Base-by-base conservation (phyloP, 2,329 filamentous ascomycete genomes). In the Davidsoniella virescens region DNA sequence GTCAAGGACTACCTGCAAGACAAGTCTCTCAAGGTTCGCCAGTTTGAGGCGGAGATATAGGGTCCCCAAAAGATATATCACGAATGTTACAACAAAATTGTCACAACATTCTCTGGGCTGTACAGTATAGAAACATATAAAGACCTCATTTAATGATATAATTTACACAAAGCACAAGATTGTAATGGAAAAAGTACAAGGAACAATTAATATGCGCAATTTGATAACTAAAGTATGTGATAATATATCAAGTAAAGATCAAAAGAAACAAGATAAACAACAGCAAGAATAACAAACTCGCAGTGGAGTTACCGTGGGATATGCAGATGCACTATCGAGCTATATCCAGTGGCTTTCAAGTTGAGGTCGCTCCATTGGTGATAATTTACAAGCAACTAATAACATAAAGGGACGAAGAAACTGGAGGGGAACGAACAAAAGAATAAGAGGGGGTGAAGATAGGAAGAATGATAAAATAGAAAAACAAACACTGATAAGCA, bases 1-100 rank as follows among this genome's bases (percentile, higher is more conserved):
- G 92, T 98, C 44, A 98, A 98, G 67, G 82, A 93, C 53, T 76
- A 84, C 60, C 65, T 98, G 53, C 70, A 71, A 20, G 70, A 73
- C 36, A 76, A 80, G 60, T 85, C 85, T 0, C 70, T 94, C 52
- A 64, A 86, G 52, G 82, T 95, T n/a, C 75, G 92, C 55, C 76
- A 79, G 52, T 87, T 83, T 59, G 90, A 95, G 57, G 71, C 72
- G 1, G 69, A 68, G 6, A 54, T 71, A 58, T 66, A 56, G 56
- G 16, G 14, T 2, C 37, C n/a, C 36, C 20, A 23, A 33, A 33
- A 9, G 12, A 9, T 33, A 33, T 29, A 48, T 10, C 16, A 37
- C 29, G 23, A n/a, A 36, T n/a, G 36, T 7, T 7, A 14, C n/a
- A 14, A 37, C 12, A 38, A 37, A 5, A 33, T 39, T 14, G 12